Base-by-base conservation (phyloP, 768 basidiomycete genomes). In the Suillus discolor region DNA sequence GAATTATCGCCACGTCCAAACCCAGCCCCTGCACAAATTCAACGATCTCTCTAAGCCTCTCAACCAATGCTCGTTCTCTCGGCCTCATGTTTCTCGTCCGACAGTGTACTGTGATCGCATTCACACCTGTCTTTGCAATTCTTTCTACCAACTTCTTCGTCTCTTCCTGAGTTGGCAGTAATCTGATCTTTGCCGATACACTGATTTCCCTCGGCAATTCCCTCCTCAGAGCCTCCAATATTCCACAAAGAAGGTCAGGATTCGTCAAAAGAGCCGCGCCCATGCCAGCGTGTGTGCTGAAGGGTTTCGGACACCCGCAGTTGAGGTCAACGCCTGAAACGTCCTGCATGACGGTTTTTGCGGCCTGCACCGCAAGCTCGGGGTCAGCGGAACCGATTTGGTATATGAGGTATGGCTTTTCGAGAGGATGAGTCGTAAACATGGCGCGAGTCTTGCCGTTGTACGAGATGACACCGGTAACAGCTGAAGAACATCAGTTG, bases 251-350 rank as follows among this genome's bases (percentile, higher is more conserved):
- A 39, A 95, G 81, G 72, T 98, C 95, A 0, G 97, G 96, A 42
- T 92, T 97, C 4, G 92, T 88, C 61, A 99, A 87, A 16, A 99
- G 82, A 3, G 96, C 97, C 1, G 97, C 97, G 11, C 97, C 97
- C 96, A 99, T 99, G 0, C 97, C 97, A 0, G 90, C 79, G 69
- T 93, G 91, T 0, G 94, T 95, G 25, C 95, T 97, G 78, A 98
- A 98, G 0, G 96, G 93, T 71, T 97, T 97, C 0, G 96, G 96
- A 73, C 97, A 99, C 0, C 97, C 97, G 73, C 97, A 99, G 76
- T 99, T 99, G 66, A 99, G 89, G 75, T 99, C 97, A 71, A 99
- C 84, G 23, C 96, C 97, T 0, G 96, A 89, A 38, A 99, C 89
- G 72, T 99, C 97, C 41, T 92, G 80, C 78, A 89, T 84, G 45